phyloP scores from a whole-genome alignment of 306 rosid species.

The Cajanus cajan region DNA sequence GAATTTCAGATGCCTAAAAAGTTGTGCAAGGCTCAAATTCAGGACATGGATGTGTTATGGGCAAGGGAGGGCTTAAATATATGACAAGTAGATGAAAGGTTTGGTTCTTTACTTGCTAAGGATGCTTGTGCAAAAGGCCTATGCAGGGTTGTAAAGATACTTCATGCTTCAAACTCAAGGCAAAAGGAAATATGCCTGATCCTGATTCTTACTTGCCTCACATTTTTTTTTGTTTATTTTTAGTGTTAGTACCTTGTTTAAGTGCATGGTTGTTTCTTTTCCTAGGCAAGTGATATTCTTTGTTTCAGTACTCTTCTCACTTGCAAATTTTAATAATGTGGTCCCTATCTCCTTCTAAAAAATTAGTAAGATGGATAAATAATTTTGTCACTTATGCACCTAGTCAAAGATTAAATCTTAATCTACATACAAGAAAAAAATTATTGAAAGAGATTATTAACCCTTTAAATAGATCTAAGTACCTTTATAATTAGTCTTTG shows the following conservation, averaged over 20 bases:
- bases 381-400: too few relatives aligned
- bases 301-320: slow-evolving; percentile 35
- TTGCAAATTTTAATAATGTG: neutral
- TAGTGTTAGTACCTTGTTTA: slow-evolving; percentile 41
- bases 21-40: slow-evolving; percentile 10
- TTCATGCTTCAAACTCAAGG: slow-evolving; percentile 76
- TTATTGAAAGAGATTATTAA: too few relatives aligned
- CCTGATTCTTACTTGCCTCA: slow-evolving; percentile 61
- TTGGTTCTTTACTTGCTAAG: slow-evolving; percentile 88
- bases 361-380: too few relatives aligned
- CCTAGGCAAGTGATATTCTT: slow-evolving; percentile 55
- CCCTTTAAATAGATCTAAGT: too few relatives aligned
- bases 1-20: slow-evolving; percentile 30
- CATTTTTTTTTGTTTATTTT: slow-evolving; percentile 40
- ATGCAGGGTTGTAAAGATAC: slow-evolving; percentile 69
- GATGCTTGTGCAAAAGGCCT: slow-evolving; percentile 43
- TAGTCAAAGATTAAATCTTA: too few relatives aligned
- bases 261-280: slow-evolving; percentile 29
- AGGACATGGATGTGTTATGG: slow-evolving; percentile 17
- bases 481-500: too few relatives aligned
- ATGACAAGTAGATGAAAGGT: slow-evolving; percentile 26
- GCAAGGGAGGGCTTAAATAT: slow-evolving; percentile 25
- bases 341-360: slow-evolving; percentile 2
- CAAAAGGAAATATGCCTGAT: slow-evolving; percentile 51
- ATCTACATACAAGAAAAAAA: too few relatives aligned